These are phyloP conservation scores for Albizia julibrissin DNA, from an alignment of 306 rosid species.

Conservation along the genomic window DNA sequence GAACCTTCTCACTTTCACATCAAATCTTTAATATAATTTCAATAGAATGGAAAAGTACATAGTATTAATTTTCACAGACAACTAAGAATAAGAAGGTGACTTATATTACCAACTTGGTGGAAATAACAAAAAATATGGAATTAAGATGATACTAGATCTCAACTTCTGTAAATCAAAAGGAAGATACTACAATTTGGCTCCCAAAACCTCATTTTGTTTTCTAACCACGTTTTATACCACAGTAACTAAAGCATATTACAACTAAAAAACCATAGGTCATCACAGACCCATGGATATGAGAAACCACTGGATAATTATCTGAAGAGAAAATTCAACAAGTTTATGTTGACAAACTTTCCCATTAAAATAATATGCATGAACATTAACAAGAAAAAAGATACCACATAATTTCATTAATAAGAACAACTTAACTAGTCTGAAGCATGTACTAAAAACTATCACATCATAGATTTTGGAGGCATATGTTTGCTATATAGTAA, in stretches of 20 bases:
- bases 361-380: background rate
- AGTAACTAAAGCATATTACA: background rate
- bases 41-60: slow-evolving; percentile 31
- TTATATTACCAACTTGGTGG: background rate
- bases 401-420: background rate
- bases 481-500: background rate
- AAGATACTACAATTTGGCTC: background rate
- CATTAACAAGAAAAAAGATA: background rate
- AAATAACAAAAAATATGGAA: slow-evolving; percentile 8
- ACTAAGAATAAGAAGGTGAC: slow-evolving; percentile 1
- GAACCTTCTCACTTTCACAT: too few relatives aligned
- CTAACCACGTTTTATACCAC: slow-evolving; percentile 16
- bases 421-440: background rate
- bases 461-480: background rate
- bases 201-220: slow-evolving; percentile 8
- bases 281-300: too few relatives aligned
- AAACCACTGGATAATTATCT: background rate
- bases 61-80: slow-evolving; percentile 8
- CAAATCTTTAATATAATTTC: too few relatives aligned
- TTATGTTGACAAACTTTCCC: background rate
- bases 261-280: slow-evolving; percentile 9
- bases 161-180: background rate
- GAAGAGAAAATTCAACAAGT: background rate
- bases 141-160: slow-evolving; percentile 4
- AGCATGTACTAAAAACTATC: background rate